Percentiles rank a stretch among this genome's conserved stretches.
Conservation (phyloP, 2,329 filamentous ascomycete species). For the Corinectria fuckeliana region DNA sequence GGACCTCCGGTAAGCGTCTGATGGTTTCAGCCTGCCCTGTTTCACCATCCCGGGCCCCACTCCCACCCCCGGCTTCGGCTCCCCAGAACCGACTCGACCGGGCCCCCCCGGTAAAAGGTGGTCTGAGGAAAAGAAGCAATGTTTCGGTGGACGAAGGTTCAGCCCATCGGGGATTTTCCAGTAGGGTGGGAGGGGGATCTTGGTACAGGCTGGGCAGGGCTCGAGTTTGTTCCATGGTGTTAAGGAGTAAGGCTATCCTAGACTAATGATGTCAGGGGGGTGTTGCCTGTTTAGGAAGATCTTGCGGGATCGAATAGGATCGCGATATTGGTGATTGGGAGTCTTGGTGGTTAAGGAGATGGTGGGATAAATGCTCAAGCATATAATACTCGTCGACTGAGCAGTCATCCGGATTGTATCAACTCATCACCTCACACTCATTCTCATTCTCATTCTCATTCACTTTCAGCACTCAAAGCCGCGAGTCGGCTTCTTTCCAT, state of each 20-base stretch:
- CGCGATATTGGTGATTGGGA: neutral
- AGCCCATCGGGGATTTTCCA: constrained; percentile 8
- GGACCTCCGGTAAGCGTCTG: constrained; percentile 1
- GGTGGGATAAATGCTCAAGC: neutral
- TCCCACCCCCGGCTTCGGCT: neutral
- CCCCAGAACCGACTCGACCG: neutral
- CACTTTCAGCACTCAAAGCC: constrained; percentile 10
- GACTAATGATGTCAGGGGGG: neutral
- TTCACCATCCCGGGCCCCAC: neutral
- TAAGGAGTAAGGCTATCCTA: neutral
- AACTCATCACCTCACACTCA: neutral
- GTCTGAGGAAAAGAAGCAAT: neutral
- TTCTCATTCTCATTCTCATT: constrained; percentile 16
- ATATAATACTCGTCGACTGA: constrained; percentile 6
- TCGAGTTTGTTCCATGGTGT: neutral
- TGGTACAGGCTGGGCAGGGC: neutral
- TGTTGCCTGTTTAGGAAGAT: constrained; percentile 11
- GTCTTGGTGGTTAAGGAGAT: neutral
- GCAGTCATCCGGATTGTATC: neutral
- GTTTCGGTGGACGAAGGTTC: constrained; percentile 1
- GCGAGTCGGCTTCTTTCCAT: constrained; percentile 8
- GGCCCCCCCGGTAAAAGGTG: neutral
- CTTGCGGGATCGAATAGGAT: constrained; percentile 7
- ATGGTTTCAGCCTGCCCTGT: constrained; percentile 13
- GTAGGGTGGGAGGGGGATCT: neutral